These are phyloP conservation scores for Trichoderma virens DNA, from an alignment of 495 filamentous ascomycete genomes.

Conservation along the genomic window DNA sequence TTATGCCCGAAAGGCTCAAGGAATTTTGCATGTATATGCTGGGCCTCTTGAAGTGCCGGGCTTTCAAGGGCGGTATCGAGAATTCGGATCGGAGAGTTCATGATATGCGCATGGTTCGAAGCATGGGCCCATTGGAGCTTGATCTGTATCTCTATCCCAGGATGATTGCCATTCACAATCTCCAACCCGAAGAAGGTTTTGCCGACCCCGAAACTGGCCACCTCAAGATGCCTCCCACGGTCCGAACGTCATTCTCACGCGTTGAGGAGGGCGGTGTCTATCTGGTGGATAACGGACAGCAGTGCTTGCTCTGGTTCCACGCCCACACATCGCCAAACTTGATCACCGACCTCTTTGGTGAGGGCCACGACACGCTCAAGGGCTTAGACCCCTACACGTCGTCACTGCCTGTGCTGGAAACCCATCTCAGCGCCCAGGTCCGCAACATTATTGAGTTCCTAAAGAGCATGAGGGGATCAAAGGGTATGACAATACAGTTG, in stretches of 20 bases:
- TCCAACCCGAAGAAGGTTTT: conserved; percentile 82
- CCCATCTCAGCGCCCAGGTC: conserved; percentile 90
- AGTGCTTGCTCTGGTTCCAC: conserved; percentile 87
- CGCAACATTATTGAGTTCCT: conserved; percentile 89
- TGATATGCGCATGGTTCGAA: conserved; percentile 82
- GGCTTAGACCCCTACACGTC: conserved; percentile 70
- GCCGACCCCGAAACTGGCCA: conserved; percentile 75
- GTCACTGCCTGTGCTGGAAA: conserved; percentile 71
- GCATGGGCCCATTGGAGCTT: conserved; percentile 76
- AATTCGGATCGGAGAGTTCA: conserved; percentile 86
- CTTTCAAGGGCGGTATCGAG: conserved; percentile 90
- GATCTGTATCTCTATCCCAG: conserved; percentile 92
- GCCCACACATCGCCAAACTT: conserved; percentile 67
- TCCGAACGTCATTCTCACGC: conserved; percentile 79
- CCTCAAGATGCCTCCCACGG: conserved; percentile 66
- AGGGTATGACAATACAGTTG: conserved; percentile 81
- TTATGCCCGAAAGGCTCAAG: conserved; percentile 92
- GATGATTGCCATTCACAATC: conserved; percentile 85
- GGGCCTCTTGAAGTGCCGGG: conserved; percentile 81
- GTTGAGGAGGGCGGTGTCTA: conserved; percentile 96
- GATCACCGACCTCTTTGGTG: conserved; percentile 83
- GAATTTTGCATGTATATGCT: conserved; percentile 97
- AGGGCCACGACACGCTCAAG: conserved; percentile 61
- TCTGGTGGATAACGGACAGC: conserved; percentile 93
- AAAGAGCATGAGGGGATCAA: conserved; percentile 70